Evolutionary conservation across 805 yeast genomes (phyloP), one percentile per base, ranked within the genome.

Genomic region (Ogataea chonburiensis): DNA sequence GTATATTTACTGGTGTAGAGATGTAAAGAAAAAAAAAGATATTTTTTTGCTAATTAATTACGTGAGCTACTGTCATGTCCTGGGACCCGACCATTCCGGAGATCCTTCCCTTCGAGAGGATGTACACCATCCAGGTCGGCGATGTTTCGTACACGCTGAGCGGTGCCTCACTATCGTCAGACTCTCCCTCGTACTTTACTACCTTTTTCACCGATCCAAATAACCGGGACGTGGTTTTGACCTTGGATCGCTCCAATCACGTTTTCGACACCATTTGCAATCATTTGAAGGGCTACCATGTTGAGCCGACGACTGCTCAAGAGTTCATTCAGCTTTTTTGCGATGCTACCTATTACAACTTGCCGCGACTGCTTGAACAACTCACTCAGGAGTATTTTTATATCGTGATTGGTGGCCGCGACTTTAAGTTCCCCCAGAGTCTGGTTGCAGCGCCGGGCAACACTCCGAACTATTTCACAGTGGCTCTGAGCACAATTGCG

Each of bases 181-280:
- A 88, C 61, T 81, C 81, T 0, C 97, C 97, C 0, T 85, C 94
- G 4, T 87, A 84, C 56, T 89, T 88, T 65, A 86, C 96, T 3
- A 67, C 71, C 17, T 86, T 67, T 62, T 88, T 88, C 56, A 48
- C 51, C 5, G 52, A 63, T 14, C 65, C 52, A 16, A 50, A 49
- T 3, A 71, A 70, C 40, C 50, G 59, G 12, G 54, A 53, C 7
- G 66, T 64, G 24, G 61, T 71, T 0, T 56, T 86, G 7, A 77
- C 76, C 49, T 76, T 88, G 37, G 96, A 88, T 57, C 65, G 96
- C 23, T 79, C 81, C 7, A 82, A 94, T 0, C 64, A 58, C 2
- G 73, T 85, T 0, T 88, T 88, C 56, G 74, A 76, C 37, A 65
- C 68, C 43, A 83, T 88, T 13, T 75, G 75, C 48, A 54, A 66